Base-by-base conservation (phyloP, 495 filamentous ascomycete species). In the Cercophora newfieldiana region DNA sequence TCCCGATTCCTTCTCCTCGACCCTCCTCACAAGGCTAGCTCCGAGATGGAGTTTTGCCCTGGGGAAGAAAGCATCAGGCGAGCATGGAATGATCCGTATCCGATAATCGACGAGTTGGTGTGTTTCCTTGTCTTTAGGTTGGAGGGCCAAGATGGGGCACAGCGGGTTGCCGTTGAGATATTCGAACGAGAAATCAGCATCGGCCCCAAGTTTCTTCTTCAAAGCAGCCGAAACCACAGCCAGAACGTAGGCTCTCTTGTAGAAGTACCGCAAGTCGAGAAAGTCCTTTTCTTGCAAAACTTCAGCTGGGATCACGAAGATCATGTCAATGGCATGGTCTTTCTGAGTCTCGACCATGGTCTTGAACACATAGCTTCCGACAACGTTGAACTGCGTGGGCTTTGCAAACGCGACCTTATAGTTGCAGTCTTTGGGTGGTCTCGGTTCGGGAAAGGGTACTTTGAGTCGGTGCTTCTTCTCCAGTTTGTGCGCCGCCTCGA, bases 271-370 rank as follows among this genome's bases (percentile, higher is more conserved):
- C 78, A 94, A 85, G 71, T 98, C 92, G 53, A 94, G 82, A 74
- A 93, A 97, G 77, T 99, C 95, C 75, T 99, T 98, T 59, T 94
- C 90, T 72, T 97, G 91, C 66, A 98, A 92, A 1, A 97, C 79
- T 2, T 85, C 78, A 51, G 75, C 74, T 18, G 96, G 94, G 87
- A 99, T 95, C 12, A 87, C 89, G 7, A 97, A 86, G 19, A 91
- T 88, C 81, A 99, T 79, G 79, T 99, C 95, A 56, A 97, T 82
- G 1, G 81, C 79, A 33, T 89, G 77, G 21, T 74, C 73, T 10
- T 82, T 82, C 19, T 86, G 80, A 7, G 82, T 78, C 69, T 88
- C 90, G 10, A 87, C 79, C 68, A 90, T 88, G 10, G 87, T 95
- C 76, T 88, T 89, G 49, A 92, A 84, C 49, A 88, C 82, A 82